phyloP scores from a whole-genome alignment of 2,329 filamentous ascomycete genomes.

The Aspergillus unguis region DNA sequence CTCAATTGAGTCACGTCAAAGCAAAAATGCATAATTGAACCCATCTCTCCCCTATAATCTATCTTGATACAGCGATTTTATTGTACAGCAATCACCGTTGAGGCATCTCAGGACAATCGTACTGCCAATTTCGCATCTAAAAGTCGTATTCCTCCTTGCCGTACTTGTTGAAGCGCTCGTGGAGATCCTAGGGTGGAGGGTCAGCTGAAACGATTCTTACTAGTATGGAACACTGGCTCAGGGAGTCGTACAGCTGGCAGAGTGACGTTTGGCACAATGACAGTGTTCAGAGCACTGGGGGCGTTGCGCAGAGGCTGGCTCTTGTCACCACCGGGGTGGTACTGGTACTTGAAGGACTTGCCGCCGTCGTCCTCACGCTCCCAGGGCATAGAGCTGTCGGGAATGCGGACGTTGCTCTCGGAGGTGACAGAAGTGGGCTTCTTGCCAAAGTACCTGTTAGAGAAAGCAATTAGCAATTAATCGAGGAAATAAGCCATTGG shows the following conservation, averaged over 20 bases:
- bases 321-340: slow-evolving; percentile 81
- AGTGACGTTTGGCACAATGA: slow-evolving; percentile 89
- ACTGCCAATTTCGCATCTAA: slow-evolving; percentile 23
- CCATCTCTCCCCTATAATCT: slow-evolving; percentile 20
- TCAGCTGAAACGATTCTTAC: background rate
- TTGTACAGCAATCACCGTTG: slow-evolving; percentile 30
- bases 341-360: slow-evolving; percentile 69
- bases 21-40: slow-evolving; percentile 28
- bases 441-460: slow-evolving; percentile 59
- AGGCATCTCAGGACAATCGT: slow-evolving; percentile 14
- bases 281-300: slow-evolving; percentile 90
- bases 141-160: slow-evolving; percentile 82
- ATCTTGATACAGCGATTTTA: slow-evolving; percentile 28
- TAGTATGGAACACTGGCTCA: slow-evolving; percentile 23
- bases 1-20: slow-evolving; percentile 30
- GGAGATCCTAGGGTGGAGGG: slow-evolving; percentile 61
- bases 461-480: slow-evolving; percentile 54
- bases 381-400: slow-evolving; percentile 84
- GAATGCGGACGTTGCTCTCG: slow-evolving; percentile 72
- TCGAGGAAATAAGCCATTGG: slow-evolving; percentile 1
- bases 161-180: slow-evolving; percentile 99
- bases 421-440: slow-evolving; percentile 82
- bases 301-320: slow-evolving; percentile 76
- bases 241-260: slow-evolving; percentile 68
- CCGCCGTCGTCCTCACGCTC: slow-evolving; percentile 63